phyloP scores from a whole-genome alignment of 176 grass and related monocot genomes.

The Oryza rufipogon region DNA sequence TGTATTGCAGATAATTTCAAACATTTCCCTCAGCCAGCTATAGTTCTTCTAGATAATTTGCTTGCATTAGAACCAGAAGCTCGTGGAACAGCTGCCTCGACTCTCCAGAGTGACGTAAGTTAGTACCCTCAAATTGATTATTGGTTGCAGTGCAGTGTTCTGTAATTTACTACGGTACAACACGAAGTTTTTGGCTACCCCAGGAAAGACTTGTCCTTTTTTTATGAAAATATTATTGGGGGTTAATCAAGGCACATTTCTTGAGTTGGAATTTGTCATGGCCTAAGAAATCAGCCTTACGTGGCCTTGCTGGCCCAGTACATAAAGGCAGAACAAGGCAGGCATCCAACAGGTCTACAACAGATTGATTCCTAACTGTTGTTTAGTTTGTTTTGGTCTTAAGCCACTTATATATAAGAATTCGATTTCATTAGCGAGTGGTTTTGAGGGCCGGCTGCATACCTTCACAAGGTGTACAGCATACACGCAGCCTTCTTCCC shows the following conservation, averaged over 20 bases:
- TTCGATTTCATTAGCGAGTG: no score
- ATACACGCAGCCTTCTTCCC: no score
- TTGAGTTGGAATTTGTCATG: background rate
- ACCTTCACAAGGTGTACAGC: no score
- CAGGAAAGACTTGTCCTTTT: background rate
- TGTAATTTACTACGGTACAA: background rate
- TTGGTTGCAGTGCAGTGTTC: background rate
- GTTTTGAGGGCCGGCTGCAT: no score
- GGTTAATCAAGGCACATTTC: background rate
- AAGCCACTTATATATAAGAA: no score
- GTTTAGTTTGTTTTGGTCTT: no score
- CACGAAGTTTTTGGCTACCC: background rate
- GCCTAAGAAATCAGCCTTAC: no score
- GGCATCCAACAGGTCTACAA: no score
- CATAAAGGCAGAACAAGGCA: no score
- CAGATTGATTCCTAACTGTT: no score
- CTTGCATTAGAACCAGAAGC: slow-evolving; percentile 76
- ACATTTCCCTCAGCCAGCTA: slow-evolving; percentile 62
- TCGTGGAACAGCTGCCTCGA: slow-evolving; percentile 70
- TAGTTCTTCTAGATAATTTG: slow-evolving; percentile 67
- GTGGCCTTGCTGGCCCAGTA: no score
- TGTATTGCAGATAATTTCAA: slow-evolving; percentile 78
- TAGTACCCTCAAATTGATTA: background rate
- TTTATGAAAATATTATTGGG: background rate
- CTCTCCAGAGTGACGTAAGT: slow-evolving; percentile 73